Base-by-base conservation (phyloP, 257 asterid species). In the Fraxinus quadrangulata region DNA sequence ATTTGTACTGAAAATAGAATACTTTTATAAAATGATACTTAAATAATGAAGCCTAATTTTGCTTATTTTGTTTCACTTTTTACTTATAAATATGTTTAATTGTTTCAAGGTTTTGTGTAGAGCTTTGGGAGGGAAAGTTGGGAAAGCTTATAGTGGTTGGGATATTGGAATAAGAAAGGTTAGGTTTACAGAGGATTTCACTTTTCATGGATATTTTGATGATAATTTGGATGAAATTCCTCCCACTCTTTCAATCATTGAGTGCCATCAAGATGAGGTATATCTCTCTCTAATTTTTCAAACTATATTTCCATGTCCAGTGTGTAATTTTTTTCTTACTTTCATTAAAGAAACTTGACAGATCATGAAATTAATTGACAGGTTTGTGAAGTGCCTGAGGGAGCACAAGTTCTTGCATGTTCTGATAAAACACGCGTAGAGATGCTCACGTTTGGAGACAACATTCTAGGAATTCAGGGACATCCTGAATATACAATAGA, bases 251-350 rank as follows among this genome's bases (percentile, higher is more conserved):
- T 85, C 91, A 0, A 80, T 92, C 47, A 88, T 92, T 59, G 80
- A 92, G 82, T 89, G 93, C 75, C 97, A 92, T 72, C 93, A 89
- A 84, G 97, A 92, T 71, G 96, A 92, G 95, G 97, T 90, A 77
- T 36, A n/a, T 56, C 26, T 45, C 13, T 4, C 14, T 40, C 1
- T 45, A 1, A 39, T 8, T 8, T 39, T 39, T 39, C 65, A 16
- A 28, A 6, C 28, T 6, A 14, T 1, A 3, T 21, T 10, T 8
- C 9, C 28, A 2, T 56, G 14, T 56, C 3, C 16, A 17, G 28
- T 69, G 70, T 51, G 61, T 54, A 49, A 6, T 13, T 16, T 2
- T 13, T 14, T 21, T 2, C 5, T 0, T n/a, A 12, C 3, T 24
- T 72, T 26, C 26, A 10, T 47, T 1, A 0, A 11, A 21, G 8